Evolutionary conservation across 208 protist genomes (phyloP).

Genomic region (Herpetomonas samuelpessoai): DNA sequence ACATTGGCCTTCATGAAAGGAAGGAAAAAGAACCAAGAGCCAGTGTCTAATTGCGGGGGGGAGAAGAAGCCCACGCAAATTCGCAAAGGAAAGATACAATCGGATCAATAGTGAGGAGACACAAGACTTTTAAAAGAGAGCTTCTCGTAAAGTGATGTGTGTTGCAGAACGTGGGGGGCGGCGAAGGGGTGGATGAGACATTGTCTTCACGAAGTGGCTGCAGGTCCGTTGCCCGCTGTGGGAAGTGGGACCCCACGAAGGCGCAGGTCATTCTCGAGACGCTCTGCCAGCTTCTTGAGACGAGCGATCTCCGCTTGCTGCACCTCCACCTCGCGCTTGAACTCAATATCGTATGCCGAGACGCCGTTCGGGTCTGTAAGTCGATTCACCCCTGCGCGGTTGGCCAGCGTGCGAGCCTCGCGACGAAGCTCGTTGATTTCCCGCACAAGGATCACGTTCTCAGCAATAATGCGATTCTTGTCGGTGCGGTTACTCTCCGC

Average conservation of each 20-base stretch:
- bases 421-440: slow-evolving; percentile 97
- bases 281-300: slow-evolving; percentile 55
- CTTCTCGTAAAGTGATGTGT: too few species aligned
- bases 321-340: slow-evolving; percentile 76
- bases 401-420: slow-evolving; percentile 89
- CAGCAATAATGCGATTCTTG: slow-evolving; percentile 90
- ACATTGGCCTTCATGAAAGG: too few species aligned
- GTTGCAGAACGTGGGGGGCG: too few species aligned
- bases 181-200: too few species aligned
- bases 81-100: too few species aligned
- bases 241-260: slow-evolving; percentile 63
- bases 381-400: slow-evolving; percentile 54
- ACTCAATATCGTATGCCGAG: slow-evolving; percentile 70
- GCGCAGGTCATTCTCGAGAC: slow-evolving; percentile 69
- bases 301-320: slow-evolving; percentile 84
- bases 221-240: slow-evolving; percentile 17
- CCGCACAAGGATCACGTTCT: slow-evolving; percentile 95
- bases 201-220: too few species aligned
- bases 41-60: too few species aligned
- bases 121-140: too few species aligned
- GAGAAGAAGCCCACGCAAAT: too few species aligned
- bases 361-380: slow-evolving; percentile 41
- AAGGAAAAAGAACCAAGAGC: too few species aligned
- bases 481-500: slow-evolving; percentile 90
- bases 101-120: too few species aligned